A percentile compares a stretch with the other conserved stretches of the same genome.
These are phyloP conservation scores for Dovyalis caffra DNA, from an alignment of 345 rosid genomes.

Conservation along the genomic window DNA sequence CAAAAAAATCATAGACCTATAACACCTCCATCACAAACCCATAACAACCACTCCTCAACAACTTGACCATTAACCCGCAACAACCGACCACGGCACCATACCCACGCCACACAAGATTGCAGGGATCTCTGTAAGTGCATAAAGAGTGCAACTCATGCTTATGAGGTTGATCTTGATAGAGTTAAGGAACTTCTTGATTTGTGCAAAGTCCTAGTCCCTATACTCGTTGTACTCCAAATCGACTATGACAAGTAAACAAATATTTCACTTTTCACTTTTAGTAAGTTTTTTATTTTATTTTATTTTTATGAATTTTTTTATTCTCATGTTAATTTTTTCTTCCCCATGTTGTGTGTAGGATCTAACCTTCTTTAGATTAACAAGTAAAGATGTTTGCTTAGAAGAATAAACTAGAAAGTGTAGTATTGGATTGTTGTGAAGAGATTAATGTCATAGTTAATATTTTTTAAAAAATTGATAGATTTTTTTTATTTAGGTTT, in stretches of 20 bases:
- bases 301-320: background rate
- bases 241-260: background rate
- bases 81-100: too few relatives aligned
- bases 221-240: background rate
- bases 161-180: too few relatives aligned
- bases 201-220: background rate
- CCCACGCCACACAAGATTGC: too few relatives aligned
- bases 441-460: too few relatives aligned
- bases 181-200: background rate
- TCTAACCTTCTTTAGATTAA: background rate
- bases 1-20: too few relatives aligned
- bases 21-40: too few relatives aligned
- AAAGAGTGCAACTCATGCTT: background rate
- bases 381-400: background rate
- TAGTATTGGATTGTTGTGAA: background rate
- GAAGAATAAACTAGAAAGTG: background rate
- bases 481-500: too few relatives aligned
- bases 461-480: too few relatives aligned
- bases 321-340: background rate
- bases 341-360: background rate
- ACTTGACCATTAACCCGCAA: too few relatives aligned
- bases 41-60: too few relatives aligned
- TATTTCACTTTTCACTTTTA: background rate
- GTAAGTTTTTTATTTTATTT: too few relatives aligned
- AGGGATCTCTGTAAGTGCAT: background rate